Evolutionary conservation across 345 rosid genomes (phyloP), one percentile per base, ranked within the genome.

Genomic region (Diplotaxis tenuifolia): DNA sequence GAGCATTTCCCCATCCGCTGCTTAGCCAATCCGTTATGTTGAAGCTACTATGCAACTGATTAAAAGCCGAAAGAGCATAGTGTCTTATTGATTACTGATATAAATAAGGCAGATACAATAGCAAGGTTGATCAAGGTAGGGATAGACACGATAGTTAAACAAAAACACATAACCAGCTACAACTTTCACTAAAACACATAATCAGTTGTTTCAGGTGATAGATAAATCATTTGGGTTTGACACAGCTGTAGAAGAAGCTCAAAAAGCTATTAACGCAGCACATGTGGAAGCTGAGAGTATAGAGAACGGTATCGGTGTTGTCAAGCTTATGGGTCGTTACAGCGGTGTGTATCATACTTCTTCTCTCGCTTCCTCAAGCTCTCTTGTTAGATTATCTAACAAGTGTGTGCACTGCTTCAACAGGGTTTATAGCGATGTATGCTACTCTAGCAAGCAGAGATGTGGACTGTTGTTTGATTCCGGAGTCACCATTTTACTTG

Each of bases 371-470:
- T 74, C 38, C 5, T 22, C 19, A 67, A 74, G 23, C 61, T 74
- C 23, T 67, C 20, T 20, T 58, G 6, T 56, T 22, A 47, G 21
- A 11, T n/a, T 36, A 36, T 14, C 18, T 75, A 50, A 61, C 32
- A 61, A 68, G 58, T 38, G 25, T 0, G 0, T 20, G 25, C 19
- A 36, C 7, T 47, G 11, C 6, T 4, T 14, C 18, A 15, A 75
- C 80, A 90, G 96, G 93, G 58, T 91, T 89, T 62, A 91, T 89
- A 71, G 97, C 95, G 0, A 88, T 91, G 97, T 23, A 87, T 36
- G 97, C 97, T 50, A 91, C 97, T 47, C 88, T 91, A 70, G 97
- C 97, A 18, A 91, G 95, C 72, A 82, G 97, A 68, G 97, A 91
- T 74, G 97, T 91, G 68, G 95, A 91, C 56, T 91, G 97, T 18